phyloP scores from a whole-genome alignment of 305 asterid genomes.

The Solanum hybrid region DNA sequence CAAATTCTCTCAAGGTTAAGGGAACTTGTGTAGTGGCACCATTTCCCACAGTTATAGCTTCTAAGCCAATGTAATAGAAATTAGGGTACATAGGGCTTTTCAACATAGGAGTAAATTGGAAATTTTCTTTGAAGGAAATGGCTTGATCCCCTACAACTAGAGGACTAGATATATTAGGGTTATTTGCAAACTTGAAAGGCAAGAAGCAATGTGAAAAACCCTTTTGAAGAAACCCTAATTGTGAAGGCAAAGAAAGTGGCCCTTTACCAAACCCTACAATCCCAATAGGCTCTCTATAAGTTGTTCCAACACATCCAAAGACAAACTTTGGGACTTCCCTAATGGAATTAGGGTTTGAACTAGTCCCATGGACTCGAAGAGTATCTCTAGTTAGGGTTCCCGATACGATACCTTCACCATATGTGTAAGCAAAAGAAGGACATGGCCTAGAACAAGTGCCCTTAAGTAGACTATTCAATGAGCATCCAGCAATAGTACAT shows the following conservation, averaged over 20 bases:
- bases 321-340: slow-evolving; percentile 38
- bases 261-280: slow-evolving; percentile 76
- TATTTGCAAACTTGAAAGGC: slow-evolving; percentile 63
- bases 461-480: slow-evolving; percentile 35
- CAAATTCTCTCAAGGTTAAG: slow-evolving; percentile 37
- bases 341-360: slow-evolving; percentile 15
- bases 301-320: slow-evolving; percentile 54
- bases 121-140: slow-evolving; percentile 41
- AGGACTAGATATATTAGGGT: slow-evolving; percentile 71
- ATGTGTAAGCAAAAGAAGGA: slow-evolving; percentile 70
- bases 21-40: slow-evolving; percentile 23
- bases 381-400: slow-evolving; percentile 56
- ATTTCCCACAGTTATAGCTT: slow-evolving; percentile 42
- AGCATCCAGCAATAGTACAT: slow-evolving; percentile 53
- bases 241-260: slow-evolving; percentile 70
- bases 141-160: slow-evolving; percentile 56
- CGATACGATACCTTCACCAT: slow-evolving; percentile 47
- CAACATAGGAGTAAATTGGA: slow-evolving; percentile 67
- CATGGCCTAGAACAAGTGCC: slow-evolving; percentile 57
- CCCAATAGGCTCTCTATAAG: slow-evolving; percentile 67
- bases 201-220: slow-evolving; percentile 79
- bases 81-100: slow-evolving; percentile 48
- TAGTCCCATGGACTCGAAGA: slow-evolving; percentile 33
- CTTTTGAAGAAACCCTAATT: slow-evolving; percentile 56
- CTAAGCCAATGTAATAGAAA: slow-evolving; percentile 62